Evolutionary conservation across 2,329 filamentous ascomycete genomes (phyloP), one percentile per base, ranked within the genome.

Genomic region (Allantophomopsis cytisporea): DNA sequence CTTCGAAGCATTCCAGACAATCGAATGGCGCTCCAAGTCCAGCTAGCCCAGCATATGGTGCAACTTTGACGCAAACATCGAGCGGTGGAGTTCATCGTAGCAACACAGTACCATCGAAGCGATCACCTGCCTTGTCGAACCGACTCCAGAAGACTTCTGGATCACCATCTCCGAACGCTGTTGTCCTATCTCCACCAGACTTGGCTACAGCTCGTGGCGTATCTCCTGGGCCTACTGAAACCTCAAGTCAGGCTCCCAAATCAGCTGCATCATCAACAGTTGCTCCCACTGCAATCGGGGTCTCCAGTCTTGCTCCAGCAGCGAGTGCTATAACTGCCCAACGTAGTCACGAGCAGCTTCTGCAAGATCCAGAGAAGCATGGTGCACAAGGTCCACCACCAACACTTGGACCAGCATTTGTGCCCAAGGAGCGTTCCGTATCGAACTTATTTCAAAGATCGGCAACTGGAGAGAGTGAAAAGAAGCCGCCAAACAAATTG

Each of bases 31-130:
- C 74, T 18, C 76, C 80, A 7, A 85, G 77, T 39, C 84, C 86
- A 1, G 73, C 69, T 39, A 82, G 74, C 45, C 77, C 76, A 11
- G 66, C 66, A 4, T 58, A 69, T 40, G 62, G 62, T 3, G 58
- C 68, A 18, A 69, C 72, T 2, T 69, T 80, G 1, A 70, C 70
- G 1, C 66, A 76, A 35, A 65, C 69, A 13, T 55, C 78, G 42
- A 60, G 60, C 23, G 64, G 65, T 33, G 72, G 76, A 35, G 67
- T 84, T n/a, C 72, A 79, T 51, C 65, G 80, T 47, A 95, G 89
- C 61, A 96, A 96, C 55, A 98, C 91, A 3, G 69, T 96, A 12
- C 91, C 91, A 1, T 91, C 89, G 0, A 94, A 94, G 55, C 81
- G 83, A 56, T 91, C 86, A 0, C 85, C 86, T 7, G 76, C 75